Conservation (phyloP, 164 flowering plant genomes). For the Tinospora cordifolia region DNA sequence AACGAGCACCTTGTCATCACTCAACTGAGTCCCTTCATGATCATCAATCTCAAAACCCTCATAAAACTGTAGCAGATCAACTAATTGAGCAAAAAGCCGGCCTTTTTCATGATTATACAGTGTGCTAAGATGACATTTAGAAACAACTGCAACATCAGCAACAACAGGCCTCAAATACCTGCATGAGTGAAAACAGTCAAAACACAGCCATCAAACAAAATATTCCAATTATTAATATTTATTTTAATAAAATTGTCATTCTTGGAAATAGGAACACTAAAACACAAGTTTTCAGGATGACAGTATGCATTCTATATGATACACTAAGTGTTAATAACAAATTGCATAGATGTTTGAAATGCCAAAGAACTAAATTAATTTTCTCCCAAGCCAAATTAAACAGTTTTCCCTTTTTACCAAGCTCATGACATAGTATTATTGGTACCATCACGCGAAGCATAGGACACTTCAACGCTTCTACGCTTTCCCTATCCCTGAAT, state of each 20-base stretch:
- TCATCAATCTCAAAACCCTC: conserved; percentile 95
- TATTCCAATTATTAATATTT: not conserved
- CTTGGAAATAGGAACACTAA: not conserved
- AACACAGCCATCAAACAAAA: not conserved
- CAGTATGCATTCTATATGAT: no score
- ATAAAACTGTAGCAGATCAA: conserved; percentile 88
- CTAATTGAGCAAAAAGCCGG: conserved; percentile 83
- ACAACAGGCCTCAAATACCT: conserved; percentile 82
- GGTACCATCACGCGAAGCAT: no score
- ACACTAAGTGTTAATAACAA: not conserved
- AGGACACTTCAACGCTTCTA: no score
- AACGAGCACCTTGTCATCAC: conserved; percentile 85
- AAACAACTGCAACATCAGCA: conserved; percentile 88
- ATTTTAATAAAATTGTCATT: not conserved
- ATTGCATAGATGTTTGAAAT: not conserved
- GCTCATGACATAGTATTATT: no score
- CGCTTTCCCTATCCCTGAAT: no score
- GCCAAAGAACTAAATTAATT: not conserved
- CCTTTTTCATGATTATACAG: conserved; percentile 84
- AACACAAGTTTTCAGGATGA: not conserved
- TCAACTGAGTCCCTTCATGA: conserved; percentile 71
- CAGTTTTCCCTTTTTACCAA: not conserved
- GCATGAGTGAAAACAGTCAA: conserved; percentile 8
- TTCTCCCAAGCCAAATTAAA: not conserved
- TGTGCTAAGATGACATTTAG: conserved; percentile 90